Evolutionary conservation across 192 early-diverging fungal species (phyloP), one percentile per base, ranked within the genome.

Genomic region (Pilobolus umbonatus): DNA sequence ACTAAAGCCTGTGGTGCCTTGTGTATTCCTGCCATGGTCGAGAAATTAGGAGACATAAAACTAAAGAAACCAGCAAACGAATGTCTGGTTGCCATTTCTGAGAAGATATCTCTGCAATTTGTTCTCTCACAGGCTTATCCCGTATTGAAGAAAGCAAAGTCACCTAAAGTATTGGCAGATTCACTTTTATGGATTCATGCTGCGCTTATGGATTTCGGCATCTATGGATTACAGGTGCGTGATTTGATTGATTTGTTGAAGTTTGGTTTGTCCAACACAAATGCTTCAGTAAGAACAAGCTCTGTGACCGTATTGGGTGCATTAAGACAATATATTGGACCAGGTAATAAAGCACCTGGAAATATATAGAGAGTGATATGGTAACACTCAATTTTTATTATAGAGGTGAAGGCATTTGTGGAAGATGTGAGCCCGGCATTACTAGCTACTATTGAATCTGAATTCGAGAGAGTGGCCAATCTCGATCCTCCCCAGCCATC

Each of bases 31-130:
- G 77, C 80, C 80, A 62, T 47, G 54, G 87, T 82, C 0, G 96
- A 97, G 63, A 98, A 96, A 71, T 79, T 99, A 14, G 90, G 94
- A 15, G 96, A 99, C 57, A 88, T 93, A 57, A 99, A 99, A 68
- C 75, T 96, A 21, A 96, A 95, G 61, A 89, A 88, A 25, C 74
- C 81, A 0, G 88, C 93, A 0, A 86, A 85, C 7, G 88, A 88
- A 19, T 92, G 90, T 46, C 71, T 99, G 66, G 80, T 80, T 3
- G 61, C 76, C 0, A 88, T 94, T 61, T 82, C 90, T 1, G 91
- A 96, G 72, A 75, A 76, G 8, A 77, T 77, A 29, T 80, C 88
- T 0, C 73, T 99, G 0, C 83, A 89, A 36, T 90, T 93, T 63
- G 90, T 99, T 0, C 69, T 97, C 0, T 76, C 76, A 22, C 80